A percentile compares a stretch with the other conserved stretches of the same genome.
phyloP scores from a whole-genome alignment of 1,284 basidiomycete genomes.

The Ustilago loliicola region DNA sequence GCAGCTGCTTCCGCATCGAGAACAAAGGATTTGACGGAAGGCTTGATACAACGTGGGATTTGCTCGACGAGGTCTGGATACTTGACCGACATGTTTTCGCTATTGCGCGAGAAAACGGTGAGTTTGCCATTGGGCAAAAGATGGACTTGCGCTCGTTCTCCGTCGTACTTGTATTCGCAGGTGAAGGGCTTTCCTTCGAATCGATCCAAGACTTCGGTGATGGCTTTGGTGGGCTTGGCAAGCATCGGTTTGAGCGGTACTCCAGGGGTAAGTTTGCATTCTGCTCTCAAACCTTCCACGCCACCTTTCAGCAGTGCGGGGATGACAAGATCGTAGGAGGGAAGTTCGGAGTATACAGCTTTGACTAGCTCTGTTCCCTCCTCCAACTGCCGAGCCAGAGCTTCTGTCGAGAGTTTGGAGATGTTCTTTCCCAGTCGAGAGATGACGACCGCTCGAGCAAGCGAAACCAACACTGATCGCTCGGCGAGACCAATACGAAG shows the following conservation, averaged over 20 bases:
- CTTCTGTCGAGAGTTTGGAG: constrained; percentile 75
- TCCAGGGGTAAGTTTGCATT: constrained; percentile 90
- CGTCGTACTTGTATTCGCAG: constrained; percentile 99
- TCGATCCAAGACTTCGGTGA: constrained; percentile 96
- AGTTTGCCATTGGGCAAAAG: constrained; percentile 72
- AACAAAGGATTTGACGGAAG: constrained; percentile 86
- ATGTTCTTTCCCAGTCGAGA: constrained; percentile 74
- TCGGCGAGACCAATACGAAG: constrained; percentile 97
- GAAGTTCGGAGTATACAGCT: constrained; percentile 93
- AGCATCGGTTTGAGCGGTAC: constrained; percentile 99
- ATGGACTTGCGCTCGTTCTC: constrained; percentile 86
- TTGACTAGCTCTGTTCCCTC: constrained; percentile 85
- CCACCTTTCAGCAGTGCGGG: constrained; percentile 88
- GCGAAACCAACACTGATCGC: constrained; percentile 76
- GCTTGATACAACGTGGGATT: constrained; percentile 78
- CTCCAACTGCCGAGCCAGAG: constrained; percentile 82
- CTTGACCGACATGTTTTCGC: constrained; percentile 99
- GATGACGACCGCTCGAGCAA: constrained; percentile 65
- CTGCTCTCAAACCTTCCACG: constrained; percentile 78
- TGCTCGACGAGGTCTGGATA: constrained; percentile 97
- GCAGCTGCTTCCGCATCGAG: constrained; percentile 97
- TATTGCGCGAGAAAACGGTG: constrained; percentile 93
- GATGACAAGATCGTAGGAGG: constrained; percentile 92
- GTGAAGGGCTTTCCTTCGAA: constrained; percentile 97
- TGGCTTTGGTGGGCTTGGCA: constrained; percentile 99